Percentiles rank a stretch among this genome's conserved stretches.
Evolutionary conservation across 108 stramenopile species (phyloP).

Genomic region (Skeletonema costatum): DNA sequence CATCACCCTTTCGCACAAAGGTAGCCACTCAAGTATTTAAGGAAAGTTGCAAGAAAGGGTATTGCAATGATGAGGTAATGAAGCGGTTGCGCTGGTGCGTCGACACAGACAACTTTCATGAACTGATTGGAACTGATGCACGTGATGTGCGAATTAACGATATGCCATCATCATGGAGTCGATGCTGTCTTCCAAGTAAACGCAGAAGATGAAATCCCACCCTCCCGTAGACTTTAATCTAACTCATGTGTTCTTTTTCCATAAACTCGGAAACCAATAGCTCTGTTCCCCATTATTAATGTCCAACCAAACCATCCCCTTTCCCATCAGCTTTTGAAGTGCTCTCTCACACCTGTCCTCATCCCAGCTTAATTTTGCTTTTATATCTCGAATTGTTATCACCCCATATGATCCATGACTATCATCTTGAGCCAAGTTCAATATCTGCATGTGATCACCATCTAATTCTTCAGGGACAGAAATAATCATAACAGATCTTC

Average conservation of each 20-base stretch:
- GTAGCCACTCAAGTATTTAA: constrained; percentile 62
- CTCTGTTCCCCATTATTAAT: constrained; percentile 49
- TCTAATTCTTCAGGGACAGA: constrained; percentile 87
- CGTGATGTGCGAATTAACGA: constrained; percentile 25
- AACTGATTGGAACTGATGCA: constrained; percentile 38
- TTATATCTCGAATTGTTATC: constrained; percentile 59
- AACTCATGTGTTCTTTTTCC: constrained; percentile 7
- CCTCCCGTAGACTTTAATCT: background rate
- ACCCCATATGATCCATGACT: constrained; percentile 48
- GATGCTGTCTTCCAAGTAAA: background rate
- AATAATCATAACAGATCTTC: constrained; percentile 74
- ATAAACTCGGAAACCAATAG: constrained; percentile 81
- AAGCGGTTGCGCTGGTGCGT: constrained; percentile 52
- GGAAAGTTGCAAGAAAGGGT: constrained; percentile 70
- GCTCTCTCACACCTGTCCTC: constrained; percentile 75
- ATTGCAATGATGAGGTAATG: constrained; percentile 64
- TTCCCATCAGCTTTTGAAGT: constrained; percentile 65
- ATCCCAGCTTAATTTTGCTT: constrained; percentile 57
- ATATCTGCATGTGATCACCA: constrained; percentile 83
- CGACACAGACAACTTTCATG: constrained; percentile 35
- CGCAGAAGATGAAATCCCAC: background rate
- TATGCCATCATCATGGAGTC: constrained; percentile 31
- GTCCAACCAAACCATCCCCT: constrained; percentile 91
- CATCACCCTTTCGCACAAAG: constrained; percentile 52
- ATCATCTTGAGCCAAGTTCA: constrained; percentile 66